Base-by-base conservation (phyloP, 768 basidiomycete species). In the Leccinum broughii region DNA sequence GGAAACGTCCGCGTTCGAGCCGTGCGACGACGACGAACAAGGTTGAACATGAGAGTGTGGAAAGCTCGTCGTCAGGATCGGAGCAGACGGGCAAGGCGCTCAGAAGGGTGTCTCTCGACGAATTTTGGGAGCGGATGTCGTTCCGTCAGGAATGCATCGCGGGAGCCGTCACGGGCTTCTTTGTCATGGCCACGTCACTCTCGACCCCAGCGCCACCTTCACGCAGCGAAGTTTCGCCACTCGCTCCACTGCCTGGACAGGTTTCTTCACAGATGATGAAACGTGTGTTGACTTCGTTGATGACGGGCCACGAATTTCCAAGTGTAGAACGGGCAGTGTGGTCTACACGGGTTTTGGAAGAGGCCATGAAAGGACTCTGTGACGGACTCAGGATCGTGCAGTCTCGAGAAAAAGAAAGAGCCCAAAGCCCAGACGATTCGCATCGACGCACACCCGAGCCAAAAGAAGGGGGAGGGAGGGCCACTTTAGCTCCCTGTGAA, bases 71-170 rank as follows among this genome's bases (percentile, higher is more conserved):
- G 30, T 68, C 66, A 64, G 44, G 9, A 44, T 73, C 74, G n/a
- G 80, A 79, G 49, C 74, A 70, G 41, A 72, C 79, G 32, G 68
- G 77, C 55, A 86, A 83, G 51, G 85, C 87, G 67, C 77, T 92
- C 55, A 77, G 71, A 15, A 82, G 77, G 62, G 88, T 92, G 53
- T 75, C 77, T 0, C 67, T 83, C 41, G 89, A 89, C 44, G 95
- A 97, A 69, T 99, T 95, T 74, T 99, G 96, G 95, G 95, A 97
- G 75, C 84, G 94, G 15, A 95, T 99, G 90, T 93, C 89, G 44
- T 96, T 92, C 74, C 83, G 97, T 28, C 96, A 98, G 70, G 97
- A 99, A 75, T 98, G 96, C 70, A 83, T 90, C 50, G 83, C 88
- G 37, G 95, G 95, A 2, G 90, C 92, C 2, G 84, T 96, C 15